phyloP scores from a whole-genome alignment of 2,329 filamentous ascomycete species.

The Blastomyces gilchristii region DNA sequence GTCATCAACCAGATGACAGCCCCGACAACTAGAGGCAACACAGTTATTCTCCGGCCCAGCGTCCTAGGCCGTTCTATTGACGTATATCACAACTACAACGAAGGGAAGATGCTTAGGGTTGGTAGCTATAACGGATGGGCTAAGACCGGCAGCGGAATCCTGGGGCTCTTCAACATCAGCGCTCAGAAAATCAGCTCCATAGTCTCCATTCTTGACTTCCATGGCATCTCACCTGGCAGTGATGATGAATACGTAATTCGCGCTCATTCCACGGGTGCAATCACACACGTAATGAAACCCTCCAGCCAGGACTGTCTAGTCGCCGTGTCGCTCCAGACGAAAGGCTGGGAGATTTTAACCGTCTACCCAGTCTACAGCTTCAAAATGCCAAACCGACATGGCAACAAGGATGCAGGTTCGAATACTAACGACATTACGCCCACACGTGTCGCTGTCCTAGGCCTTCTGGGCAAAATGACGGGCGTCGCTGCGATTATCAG shows the following conservation, averaged over 20 bases:
- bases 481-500: conserved; percentile 66
- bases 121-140: conserved; percentile 63
- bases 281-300: conserved; percentile 37
- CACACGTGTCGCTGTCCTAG: conserved; percentile 55
- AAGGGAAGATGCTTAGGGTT: conserved; percentile 63
- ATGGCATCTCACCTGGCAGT: conserved; percentile 49
- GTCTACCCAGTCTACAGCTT: conserved; percentile 58
- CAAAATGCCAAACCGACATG: conserved; percentile 24
- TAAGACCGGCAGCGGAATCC: conserved; percentile 60
- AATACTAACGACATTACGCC: conserved; percentile 30
- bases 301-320: conserved; percentile 41
- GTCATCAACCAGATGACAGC: conserved; percentile 77
- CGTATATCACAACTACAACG: conserved; percentile 66
- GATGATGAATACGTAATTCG: conserved; percentile 57
- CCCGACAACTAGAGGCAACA: conserved; percentile 57
- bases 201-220: conserved; percentile 60
- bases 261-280: conserved; percentile 56
- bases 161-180: conserved; percentile 78
- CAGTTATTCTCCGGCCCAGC: conserved; percentile 70
- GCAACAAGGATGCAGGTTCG: conserved; percentile 31
- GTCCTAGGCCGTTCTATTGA: conserved; percentile 61
- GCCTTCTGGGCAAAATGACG: conserved; percentile 80
- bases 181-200: conserved; percentile 54
- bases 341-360: conserved; percentile 72
- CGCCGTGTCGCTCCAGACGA: conserved; percentile 50